Base-by-base conservation (phyloP, 2,329 filamentous ascomycete species). In the Epichloe uncinata region DNA sequence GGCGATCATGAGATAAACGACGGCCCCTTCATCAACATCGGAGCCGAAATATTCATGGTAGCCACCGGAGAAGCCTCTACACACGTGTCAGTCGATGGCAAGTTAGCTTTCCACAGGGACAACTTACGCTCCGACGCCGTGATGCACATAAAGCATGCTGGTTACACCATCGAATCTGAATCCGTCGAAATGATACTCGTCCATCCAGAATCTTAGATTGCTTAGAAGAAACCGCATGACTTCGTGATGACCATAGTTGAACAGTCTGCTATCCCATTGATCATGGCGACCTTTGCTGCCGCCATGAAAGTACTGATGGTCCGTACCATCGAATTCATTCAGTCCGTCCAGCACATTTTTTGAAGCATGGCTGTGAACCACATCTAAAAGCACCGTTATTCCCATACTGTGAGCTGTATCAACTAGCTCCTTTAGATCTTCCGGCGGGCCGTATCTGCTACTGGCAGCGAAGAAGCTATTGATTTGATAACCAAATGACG, bases 401-500 rank as follows among this genome's bases (percentile, higher is more conserved):
- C 93, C 93, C 74, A 98, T 71, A 53, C 87, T 78, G 61, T 98
- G 93, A 4, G 93, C 93, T 2, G 87, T 95, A 62, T 98, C 93
- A 55, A 98, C 87, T 45, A 98, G 78, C 73, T 97, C 91, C 68
- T 95, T 98, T 57, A 98, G 74, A 37, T 97, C 93, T 62, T 98
- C 93, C 0, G 93, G 93, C 1, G 83, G 79, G 41, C 93, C 93
- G 63, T 95, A 98, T 54, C 93, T 83, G 66, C 91, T 97, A 68
- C 90, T 96, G 12, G 91, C 90, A 30, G 93, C 93, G 61, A 97
- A 98, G 74, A 98, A 98, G 68, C 86, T 96, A 73, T 97, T 98
- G 70, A 98, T 81, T 68, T 98, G 93, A 67, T 98, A 98, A 44
- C 93, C 93, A 61, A 98, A 98, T 63, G 91, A 97, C 60, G 93